Base-by-base conservation (phyloP, 257 asterid genomes). In the Lavandula angustifolia region DNA sequence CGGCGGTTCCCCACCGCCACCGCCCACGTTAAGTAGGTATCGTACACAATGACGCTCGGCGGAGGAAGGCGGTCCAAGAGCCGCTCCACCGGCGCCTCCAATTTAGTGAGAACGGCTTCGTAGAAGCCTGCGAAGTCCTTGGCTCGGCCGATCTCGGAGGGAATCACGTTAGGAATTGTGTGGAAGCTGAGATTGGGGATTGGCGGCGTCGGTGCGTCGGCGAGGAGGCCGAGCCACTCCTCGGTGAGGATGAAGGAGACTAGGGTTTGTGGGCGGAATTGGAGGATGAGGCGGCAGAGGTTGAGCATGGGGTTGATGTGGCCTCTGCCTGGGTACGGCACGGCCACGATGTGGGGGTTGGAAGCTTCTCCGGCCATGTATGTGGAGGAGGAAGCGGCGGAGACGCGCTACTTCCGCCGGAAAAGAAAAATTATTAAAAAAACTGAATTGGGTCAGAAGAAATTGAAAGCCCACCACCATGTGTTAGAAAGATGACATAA, bases 281-380 rank as follows among this genome's bases (percentile, higher is more conserved):
- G 9, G 72, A 69, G 66, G 3, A 79, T 55, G 46, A 69, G 74
- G 63, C 71, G 79, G 79, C 82, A 78, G 72, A 78, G 74, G 72
- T 74, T 78, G 69, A 78, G 78, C 77, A 78, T 59, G 2, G 82
- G 87, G 77, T 85, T 82, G 60, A 85, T 54, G 76, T 85, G 94
- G 17, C 87, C 84, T 63, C 89, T 75, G 34, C 89, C 92, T 11
- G 89, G 92, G 72, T 76, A 76, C 31, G 92, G 88, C 46, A 85
- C 59, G 11, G 85, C 92, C 32, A 85, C 78, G 14, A 57, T 59
- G 54, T 74, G 92, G 34, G 68, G 66, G 32, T 7, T 13, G 48
- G 48, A 16, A 37, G 2, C 17, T 17, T 22, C 57, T 3, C n/a
- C 7, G 5, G 5, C 7, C 5, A 1, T 34, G 5, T 34, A 1